Conservation (phyloP, 2,329 filamentous ascomycete species). For the Nigrospora osmanthi region DNA sequence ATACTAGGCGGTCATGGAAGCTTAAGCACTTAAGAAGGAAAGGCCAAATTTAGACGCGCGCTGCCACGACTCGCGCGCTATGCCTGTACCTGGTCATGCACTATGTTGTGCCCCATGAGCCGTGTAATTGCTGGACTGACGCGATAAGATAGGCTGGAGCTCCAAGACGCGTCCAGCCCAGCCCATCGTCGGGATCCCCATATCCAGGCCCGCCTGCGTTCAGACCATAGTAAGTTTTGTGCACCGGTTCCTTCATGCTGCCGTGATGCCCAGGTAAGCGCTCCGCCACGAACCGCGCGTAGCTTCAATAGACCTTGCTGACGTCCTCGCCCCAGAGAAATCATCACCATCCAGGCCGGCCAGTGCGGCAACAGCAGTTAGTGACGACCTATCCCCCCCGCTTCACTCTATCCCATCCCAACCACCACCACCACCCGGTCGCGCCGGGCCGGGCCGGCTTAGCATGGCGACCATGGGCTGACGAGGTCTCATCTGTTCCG, state of each 20-base stretch:
- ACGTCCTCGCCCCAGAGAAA: conserved; percentile 60
- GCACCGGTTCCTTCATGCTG: conserved; percentile 3
- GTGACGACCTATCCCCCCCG: conserved; percentile 30
- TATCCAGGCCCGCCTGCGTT: too few species aligned
- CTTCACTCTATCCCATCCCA: conserved; percentile 7
- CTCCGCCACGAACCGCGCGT: neutral
- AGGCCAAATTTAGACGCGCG: too few species aligned
- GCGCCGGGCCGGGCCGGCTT: neutral
- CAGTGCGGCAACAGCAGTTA: conserved; percentile 98
- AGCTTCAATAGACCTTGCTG: neutral
- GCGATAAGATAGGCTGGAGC: too few species aligned
- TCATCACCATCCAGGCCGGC: conserved; percentile 97
- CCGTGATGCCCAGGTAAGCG: conserved; percentile 18
- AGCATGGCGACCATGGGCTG: conserved; percentile 3
- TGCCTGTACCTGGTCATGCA: too few species aligned
- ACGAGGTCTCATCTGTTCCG: conserved; percentile 13
- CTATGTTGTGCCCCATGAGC: too few species aligned
- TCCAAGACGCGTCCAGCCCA: too few species aligned
- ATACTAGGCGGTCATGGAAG: too few species aligned
- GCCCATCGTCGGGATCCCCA: too few species aligned
- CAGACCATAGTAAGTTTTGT: too few species aligned
- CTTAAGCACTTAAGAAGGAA: too few species aligned
- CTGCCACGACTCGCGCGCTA: too few species aligned
- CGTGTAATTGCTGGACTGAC: too few species aligned
- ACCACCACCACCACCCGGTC: neutral